Conservation (phyloP, 176 grass and related monocot genomes). For the Leersia perrieri region DNA sequence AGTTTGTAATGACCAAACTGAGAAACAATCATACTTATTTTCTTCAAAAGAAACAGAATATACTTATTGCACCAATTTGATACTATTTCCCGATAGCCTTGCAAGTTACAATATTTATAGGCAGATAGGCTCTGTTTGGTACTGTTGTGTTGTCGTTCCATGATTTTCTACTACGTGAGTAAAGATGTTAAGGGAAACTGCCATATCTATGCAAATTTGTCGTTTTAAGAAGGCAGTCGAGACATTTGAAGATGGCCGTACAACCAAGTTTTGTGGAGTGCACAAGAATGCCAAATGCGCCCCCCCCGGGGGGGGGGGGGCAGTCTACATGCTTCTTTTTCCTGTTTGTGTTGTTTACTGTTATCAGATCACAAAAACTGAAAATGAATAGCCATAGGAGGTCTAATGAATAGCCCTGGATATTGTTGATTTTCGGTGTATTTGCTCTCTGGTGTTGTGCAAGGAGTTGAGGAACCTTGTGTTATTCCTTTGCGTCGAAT, state of each 20-base stretch:
- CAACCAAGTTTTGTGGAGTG: not conserved
- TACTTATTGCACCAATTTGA: not conserved
- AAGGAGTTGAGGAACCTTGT: not conserved
- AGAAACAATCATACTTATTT: not conserved
- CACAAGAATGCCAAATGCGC: not conserved
- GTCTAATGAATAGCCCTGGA: not conserved
- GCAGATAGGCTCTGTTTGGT: not conserved
- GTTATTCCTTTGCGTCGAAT: not conserved
- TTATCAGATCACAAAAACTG: not conserved
- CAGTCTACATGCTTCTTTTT: not conserved
- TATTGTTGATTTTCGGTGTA: not conserved
- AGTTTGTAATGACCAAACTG: not conserved
- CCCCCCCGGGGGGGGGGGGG: too few species aligned
- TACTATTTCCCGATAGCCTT: not conserved
- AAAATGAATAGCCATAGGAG: not conserved
- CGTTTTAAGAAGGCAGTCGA: not conserved
- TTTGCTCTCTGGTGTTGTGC: not conserved
- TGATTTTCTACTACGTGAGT: not conserved
- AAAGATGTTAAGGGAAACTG: slow-evolving; percentile 7
- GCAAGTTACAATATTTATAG: not conserved
- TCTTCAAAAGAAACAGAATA: not conserved
- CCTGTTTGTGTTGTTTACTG: not conserved
- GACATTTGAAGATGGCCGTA: not conserved
- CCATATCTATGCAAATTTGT: not conserved
- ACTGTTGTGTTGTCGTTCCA: not conserved